phyloP scores from a whole-genome alignment of 2,329 filamentous ascomycete species.

The Rutstroemia sp. region DNA sequence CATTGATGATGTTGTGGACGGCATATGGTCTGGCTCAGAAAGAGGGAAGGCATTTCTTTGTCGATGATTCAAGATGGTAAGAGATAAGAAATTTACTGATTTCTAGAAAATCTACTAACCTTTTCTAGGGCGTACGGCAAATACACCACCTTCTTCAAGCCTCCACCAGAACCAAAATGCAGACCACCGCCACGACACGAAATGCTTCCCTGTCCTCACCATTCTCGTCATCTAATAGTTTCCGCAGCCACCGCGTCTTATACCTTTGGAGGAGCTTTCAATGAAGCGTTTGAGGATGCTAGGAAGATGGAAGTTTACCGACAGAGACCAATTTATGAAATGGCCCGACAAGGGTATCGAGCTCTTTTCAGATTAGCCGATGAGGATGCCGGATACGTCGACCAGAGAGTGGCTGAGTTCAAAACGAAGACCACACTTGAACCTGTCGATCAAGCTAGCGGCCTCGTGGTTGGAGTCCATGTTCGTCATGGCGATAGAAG shows the following conservation, averaged over 20 bases:
- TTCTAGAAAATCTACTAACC: slow-evolving; percentile 11
- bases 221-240: slow-evolving; percentile 67
- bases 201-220: slow-evolving; percentile 72
- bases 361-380: slow-evolving; percentile 63
- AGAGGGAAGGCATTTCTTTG: slow-evolving; percentile 71
- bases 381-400: slow-evolving; percentile 60
- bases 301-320: slow-evolving; percentile 42
- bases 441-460: slow-evolving; percentile 37
- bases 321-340: slow-evolving; percentile 56
- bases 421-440: slow-evolving; percentile 37
- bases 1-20: slow-evolving; percentile 74
- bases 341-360: slow-evolving; percentile 65
- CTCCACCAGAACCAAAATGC: slow-evolving; percentile 59
- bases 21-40: slow-evolving; percentile 72
- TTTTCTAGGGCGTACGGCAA: slow-evolving; percentile 59
- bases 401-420: slow-evolving; percentile 50
- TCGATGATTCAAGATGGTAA: slow-evolving; percentile 73
- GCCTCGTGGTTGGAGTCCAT: slow-evolving; percentile 62
- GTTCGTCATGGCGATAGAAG: slow-evolving; percentile 75
- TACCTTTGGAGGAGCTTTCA: slow-evolving; percentile 55
- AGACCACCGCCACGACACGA: slow-evolving; percentile 65
- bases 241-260: slow-evolving; percentile 59
- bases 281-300: slow-evolving; percentile 42
- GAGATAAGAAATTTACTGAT: slow-evolving; percentile 7
- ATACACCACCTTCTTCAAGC: slow-evolving; percentile 64